Conservation (phyloP, 768 basidiomycete species). For the Cubamyces lactineus region DNA sequence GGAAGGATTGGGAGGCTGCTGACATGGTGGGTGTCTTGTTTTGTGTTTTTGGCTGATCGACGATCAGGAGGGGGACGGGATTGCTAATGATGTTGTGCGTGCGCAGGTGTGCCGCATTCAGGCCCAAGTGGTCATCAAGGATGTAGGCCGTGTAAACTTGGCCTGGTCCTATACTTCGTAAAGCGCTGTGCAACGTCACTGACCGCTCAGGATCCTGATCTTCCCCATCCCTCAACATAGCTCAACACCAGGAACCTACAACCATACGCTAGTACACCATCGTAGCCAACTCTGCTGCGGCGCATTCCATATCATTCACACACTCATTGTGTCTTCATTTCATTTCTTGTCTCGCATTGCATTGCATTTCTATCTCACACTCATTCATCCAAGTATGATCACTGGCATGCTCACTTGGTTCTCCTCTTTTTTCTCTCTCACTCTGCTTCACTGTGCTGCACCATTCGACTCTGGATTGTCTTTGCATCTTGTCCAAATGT, state of each 20-base stretch:
- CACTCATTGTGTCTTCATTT: constrained; percentile 14
- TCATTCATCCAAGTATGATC: not conserved
- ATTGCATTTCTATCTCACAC: constrained; percentile 8
- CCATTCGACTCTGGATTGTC: not conserved
- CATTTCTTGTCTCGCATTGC: not conserved
- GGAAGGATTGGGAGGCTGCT: constrained; percentile 34
- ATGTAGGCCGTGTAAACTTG: constrained; percentile 33
- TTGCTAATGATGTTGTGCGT: too few relatives aligned
- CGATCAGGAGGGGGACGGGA: not conserved
- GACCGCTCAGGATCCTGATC: constrained; percentile 1
- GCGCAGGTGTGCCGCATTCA: constrained; percentile 34
- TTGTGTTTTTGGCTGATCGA: not conserved
- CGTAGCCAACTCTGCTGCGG: constrained; percentile 3
- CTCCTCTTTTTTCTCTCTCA: not conserved
- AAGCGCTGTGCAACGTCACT: not conserved
- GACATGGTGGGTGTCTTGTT: constrained; percentile 33
- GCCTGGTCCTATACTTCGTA: constrained; percentile 33
- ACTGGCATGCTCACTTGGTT: not conserved
- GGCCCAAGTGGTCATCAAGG: constrained; percentile 33
- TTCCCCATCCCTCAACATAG: not conserved
- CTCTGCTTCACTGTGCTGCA: constrained; percentile 1
- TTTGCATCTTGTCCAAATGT: not conserved
- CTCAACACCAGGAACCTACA: not conserved
- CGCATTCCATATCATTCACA: constrained; percentile 11
- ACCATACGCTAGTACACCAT: not conserved